phyloP scores from a whole-genome alignment of 345 rosid genomes.

The Salix exigua region DNA sequence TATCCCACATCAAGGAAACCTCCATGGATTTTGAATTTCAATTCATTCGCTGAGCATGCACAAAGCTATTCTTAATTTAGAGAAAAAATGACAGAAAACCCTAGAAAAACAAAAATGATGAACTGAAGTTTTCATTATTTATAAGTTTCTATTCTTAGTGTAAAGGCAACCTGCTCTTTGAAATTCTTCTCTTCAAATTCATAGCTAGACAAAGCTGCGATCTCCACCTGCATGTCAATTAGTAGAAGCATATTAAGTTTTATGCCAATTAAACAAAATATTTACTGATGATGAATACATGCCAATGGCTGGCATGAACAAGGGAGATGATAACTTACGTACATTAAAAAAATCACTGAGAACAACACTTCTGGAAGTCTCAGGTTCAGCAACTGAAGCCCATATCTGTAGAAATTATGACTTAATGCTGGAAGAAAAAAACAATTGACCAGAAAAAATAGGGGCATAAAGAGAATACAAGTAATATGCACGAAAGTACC shows the following conservation, averaged over 20 bases:
- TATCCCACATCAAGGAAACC: neutral
- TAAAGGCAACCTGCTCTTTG: constrained; percentile 28
- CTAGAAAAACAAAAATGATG: neutral
- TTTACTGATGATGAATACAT: neutral
- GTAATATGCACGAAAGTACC: constrained; percentile 11
- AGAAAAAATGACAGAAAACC: neutral
- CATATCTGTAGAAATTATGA: constrained; percentile 25
- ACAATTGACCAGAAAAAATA: neutral
- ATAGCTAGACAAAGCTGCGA: constrained; percentile 34
- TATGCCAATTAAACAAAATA: neutral
- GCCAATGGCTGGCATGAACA: neutral
- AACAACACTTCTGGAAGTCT: constrained; percentile 15
- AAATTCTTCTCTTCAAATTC: constrained; percentile 36
- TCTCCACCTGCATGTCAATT: constrained; percentile 26
- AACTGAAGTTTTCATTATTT: neutral
- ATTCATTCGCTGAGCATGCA: neutral
- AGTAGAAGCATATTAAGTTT: constrained; percentile 2
- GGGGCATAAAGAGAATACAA: too few species aligned
- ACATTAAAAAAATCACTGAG: constrained; percentile 37
- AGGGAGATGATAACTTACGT: neutral
- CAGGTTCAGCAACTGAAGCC: constrained; percentile 27
- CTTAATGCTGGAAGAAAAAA: neutral
- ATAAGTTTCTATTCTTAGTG: neutral
- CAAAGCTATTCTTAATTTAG: neutral
- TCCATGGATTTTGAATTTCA: neutral